A percentile compares a stretch with the other conserved stretches of the same genome.
phyloP scores from a whole-genome alignment of 768 basidiomycete species.

The Leucocoprinus leucothites region DNA sequence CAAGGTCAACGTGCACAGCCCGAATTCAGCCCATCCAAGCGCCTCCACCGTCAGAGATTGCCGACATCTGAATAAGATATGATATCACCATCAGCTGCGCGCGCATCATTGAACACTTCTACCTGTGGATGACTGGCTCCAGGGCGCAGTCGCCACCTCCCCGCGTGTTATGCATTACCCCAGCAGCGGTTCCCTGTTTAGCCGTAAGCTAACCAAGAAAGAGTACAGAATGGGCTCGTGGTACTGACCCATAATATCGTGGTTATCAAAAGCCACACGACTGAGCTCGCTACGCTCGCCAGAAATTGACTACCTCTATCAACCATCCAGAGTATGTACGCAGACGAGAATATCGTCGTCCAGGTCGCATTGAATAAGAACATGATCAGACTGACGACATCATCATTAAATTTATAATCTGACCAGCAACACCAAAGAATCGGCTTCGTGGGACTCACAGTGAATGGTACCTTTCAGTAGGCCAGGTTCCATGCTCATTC shows the following conservation, averaged over 20 bases:
- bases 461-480: constrained; percentile 59
- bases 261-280: constrained; percentile 69
- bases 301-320: constrained; percentile 64
- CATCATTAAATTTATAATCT: constrained; percentile 9
- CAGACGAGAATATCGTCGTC: constrained; percentile 69
- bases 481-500: constrained; percentile 60
- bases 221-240: not conserved
- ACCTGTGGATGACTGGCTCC: constrained; percentile 51
- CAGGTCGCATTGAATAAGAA: constrained; percentile 66
- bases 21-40: constrained; percentile 74
- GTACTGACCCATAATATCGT: constrained; percentile 61
- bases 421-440: not conserved
- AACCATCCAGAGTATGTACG: constrained; percentile 70
- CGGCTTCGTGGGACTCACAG: constrained; percentile 41
- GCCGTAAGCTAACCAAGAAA: not conserved
- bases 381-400: constrained; percentile 43
- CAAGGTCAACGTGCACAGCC: constrained; percentile 54
- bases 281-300: constrained; percentile 76
- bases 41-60: constrained; percentile 73
- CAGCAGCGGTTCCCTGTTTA: constrained; percentile 61
- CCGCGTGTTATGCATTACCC: constrained; percentile 64
- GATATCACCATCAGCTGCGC: constrained; percentile 14
- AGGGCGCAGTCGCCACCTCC: constrained; percentile 56
- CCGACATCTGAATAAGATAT: constrained; percentile 47
- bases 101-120: constrained; percentile 20